Base-by-base conservation (phyloP, 2,329 filamentous ascomycete genomes). In the Dactylellina parvicollis region DNA sequence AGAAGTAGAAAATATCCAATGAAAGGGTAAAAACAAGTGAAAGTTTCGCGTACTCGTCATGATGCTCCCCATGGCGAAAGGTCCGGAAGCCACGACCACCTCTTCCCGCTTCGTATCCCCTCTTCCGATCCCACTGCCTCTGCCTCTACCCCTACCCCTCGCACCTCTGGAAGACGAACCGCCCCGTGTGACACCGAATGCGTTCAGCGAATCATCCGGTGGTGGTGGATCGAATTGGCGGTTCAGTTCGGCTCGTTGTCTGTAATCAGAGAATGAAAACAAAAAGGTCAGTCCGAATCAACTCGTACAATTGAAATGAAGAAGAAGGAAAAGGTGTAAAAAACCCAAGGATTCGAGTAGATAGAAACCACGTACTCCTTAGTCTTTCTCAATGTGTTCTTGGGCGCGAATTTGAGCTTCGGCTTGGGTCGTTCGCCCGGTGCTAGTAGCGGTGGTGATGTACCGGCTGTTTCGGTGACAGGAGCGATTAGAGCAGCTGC, bases 361-460 rank as follows among this genome's bases (percentile, higher is more conserved):
- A 44, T 20, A 12, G 30, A 28, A 28, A 34, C n/a, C 28, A 60
- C 75, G 56, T 62, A 77, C 76, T 78, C 76, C 54, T 77, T 76
- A 7, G 75, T 75, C 50, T 74, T 75, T 46, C 76, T 66, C 14
- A 50, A 49, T 16, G 76, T 75, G 64, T 75, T 75, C 50, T 77
- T 78, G 7, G 77, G 77, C 47, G 76, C 76, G 49, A 78, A 77
- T 54, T 77, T 78, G 18, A 78, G 24, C 28, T 75, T 55, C 28
- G 74, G 49, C 32, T 71, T 62, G 10, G 71, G 44, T 38, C 52
- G 38, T 40, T 62, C 65, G 14, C 72, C 65, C 1, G 57, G 52
- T 14, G 52, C 36, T 4, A 73, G 47, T 18, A 66, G 18, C 38
- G 61, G 54, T n/a, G 69, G 69, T 42, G 46, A 24, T 10, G 46